Evolutionary conservation across 495 filamentous ascomycete species (phyloP).

Genomic region (Achaetomiella virescens): DNA sequence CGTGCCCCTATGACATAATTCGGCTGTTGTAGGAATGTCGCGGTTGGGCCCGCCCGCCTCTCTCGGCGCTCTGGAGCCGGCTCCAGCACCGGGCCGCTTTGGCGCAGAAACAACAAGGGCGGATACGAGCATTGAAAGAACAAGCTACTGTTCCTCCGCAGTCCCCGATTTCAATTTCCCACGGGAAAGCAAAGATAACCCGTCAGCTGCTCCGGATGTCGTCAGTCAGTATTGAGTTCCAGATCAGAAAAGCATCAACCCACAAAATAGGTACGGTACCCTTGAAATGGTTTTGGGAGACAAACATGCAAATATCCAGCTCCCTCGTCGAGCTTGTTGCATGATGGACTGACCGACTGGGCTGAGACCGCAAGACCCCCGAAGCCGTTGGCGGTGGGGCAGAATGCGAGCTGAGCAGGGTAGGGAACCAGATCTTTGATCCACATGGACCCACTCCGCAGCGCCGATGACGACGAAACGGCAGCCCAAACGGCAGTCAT

Average conservation of each 20-base stretch:
- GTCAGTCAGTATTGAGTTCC: too few species aligned
- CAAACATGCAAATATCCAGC: too few species aligned
- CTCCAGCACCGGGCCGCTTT: neutral
- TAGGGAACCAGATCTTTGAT: neutral
- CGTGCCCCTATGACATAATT: constrained; percentile 12
- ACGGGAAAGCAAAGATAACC: neutral
- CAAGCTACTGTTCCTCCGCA: too few species aligned
- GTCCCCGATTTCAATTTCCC: too few species aligned
- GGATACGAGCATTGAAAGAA: constrained; percentile 2
- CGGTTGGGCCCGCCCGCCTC: constrained; percentile 1
- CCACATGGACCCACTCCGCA: neutral
- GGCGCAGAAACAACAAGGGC: neutral
- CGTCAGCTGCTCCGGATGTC: neutral
- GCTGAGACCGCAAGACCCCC: neutral
- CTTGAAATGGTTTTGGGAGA: neutral
- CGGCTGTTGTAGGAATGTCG: neutral
- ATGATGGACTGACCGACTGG: neutral
- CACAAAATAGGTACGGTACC: too few species aligned
- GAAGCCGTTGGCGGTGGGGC: constrained; percentile 3
- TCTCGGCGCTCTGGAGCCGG: too few species aligned
- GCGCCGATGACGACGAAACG: too few species aligned
- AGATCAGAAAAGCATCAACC: too few species aligned
- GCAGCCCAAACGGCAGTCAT: too few species aligned
- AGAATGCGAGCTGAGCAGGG: neutral
- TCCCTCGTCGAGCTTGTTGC: neutral